A percentile compares a stretch with the other conserved stretches of the same genome.
Evolutionary conservation across 2,329 filamentous ascomycete genomes (phyloP).

Genomic region (Fusarium nurragi): DNA sequence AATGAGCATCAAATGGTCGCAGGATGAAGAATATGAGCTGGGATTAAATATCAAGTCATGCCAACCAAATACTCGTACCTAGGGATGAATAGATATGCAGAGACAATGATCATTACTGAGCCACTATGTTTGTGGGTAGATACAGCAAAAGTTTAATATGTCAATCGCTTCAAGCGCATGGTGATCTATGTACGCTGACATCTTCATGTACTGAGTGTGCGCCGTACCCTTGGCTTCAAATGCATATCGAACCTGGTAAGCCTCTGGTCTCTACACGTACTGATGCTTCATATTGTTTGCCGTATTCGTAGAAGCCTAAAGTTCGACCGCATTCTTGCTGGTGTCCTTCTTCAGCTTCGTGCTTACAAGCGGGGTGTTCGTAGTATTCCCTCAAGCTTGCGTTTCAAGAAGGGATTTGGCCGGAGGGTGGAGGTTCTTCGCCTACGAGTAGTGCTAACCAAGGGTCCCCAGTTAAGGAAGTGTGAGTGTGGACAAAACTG

Average conservation of each 20-base stretch:
- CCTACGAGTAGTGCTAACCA: slow-evolving; percentile 15
- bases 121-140: not conserved
- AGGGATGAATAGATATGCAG: not conserved
- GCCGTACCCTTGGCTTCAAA: not conserved
- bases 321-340: not conserved
- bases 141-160: not conserved
- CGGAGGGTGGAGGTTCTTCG: slow-evolving; percentile 29
- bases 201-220: not conserved
- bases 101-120: not conserved
- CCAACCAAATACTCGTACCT: not conserved
- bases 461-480: slow-evolving; percentile 18
- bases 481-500: slow-evolving; percentile 14
- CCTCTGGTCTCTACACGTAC: not conserved
- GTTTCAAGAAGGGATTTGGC: slow-evolving; percentile 10
- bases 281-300: not conserved
- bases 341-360: slow-evolving; percentile 8
- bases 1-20: slow-evolving; percentile 23
- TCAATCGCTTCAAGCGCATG: slow-evolving; percentile 1
- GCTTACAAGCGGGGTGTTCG: slow-evolving; percentile 26
- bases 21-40: not conserved
- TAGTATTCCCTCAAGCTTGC: slow-evolving; percentile 17
- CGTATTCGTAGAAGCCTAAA: not conserved
- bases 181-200: slow-evolving; percentile 10
- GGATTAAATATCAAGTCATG: not conserved
- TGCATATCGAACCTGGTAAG: not conserved